Base-by-base conservation (phyloP, 306 rosid species). In the Myrica gale region DNA sequence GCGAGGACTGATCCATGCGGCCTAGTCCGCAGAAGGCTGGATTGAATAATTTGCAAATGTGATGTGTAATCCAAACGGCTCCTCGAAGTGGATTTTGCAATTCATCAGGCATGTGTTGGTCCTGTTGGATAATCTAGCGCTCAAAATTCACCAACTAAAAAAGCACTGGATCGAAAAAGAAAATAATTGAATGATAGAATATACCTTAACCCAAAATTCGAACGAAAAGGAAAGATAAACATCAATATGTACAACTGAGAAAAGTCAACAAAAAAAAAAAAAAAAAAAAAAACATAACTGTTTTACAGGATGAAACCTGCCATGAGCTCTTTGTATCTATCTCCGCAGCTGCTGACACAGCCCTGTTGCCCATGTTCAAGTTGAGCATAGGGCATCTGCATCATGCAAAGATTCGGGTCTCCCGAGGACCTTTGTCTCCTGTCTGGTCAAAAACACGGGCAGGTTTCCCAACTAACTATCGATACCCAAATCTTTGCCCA, bases 321-420 rank as follows among this genome's bases (percentile, higher is more conserved):
- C 68, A n/a, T 17, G 5, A 16, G 11, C 21, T 42, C 37, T 50
- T 41, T 57, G 44, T 9, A 4, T 13, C 52, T 44, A 19, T 58
- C 72, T 77, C 41, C 78, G 60, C 75, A 17, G 43, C 23, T 41
- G 9, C 72, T 58, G 68, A 69, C 57, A 42, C 68, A 74, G 71
- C 73, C 58, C 76, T 41, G 67, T 56, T 47, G 45, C 41, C 70
- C 72, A 19, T 41, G 12, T 76, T 21, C 1, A 32, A 46, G 57
- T 57, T 21, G 42, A 39, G 57, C 63, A 47, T 4, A 60, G 57
- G 19, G 60, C 48, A 21, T 53, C 43, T 15, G 60, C 48, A 21
- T 53, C 43, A 46, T 23, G 39, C 9, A 43, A 9, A 58, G 65
- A 43, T 65, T 73, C 19, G 1, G 23, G 20, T 53, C 23, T 5